These are phyloP conservation scores for Coriolopsis trogii DNA, from an alignment of 1,284 basidiomycete genomes.

Conservation along the genomic window DNA sequence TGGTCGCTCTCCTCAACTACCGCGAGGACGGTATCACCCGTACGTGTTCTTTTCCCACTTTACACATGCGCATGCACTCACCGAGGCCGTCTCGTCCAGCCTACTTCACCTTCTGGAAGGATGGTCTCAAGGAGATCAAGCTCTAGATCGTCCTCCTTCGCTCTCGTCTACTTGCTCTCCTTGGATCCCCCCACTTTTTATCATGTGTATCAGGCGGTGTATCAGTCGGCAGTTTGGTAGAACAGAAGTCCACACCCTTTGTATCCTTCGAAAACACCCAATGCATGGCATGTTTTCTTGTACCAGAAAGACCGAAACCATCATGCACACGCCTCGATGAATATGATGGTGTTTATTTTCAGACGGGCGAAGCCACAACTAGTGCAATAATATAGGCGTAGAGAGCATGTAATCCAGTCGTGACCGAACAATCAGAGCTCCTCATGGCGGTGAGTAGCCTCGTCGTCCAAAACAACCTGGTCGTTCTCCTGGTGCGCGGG, in stretches of 20 bases:
- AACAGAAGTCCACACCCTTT: conserved; percentile 22
- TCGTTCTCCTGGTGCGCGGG: conserved; percentile 19
- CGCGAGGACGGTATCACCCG: conserved; percentile 79
- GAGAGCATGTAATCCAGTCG: conserved; percentile 11
- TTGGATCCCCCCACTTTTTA: conserved; percentile 17
- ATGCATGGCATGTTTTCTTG: conserved; percentile 11
- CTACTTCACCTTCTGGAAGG: conserved; percentile 94
- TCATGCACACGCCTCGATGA: neutral
- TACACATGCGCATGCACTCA: neutral
- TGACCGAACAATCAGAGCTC: conserved; percentile 31
- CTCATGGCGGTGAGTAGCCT: conserved; percentile 33
- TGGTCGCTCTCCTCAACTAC: conserved; percentile 90
- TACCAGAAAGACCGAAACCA: neutral
- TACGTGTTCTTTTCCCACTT: conserved; percentile 42
- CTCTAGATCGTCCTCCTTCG: conserved; percentile 40
- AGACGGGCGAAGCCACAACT: conserved; percentile 11
- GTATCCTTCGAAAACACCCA: conserved; percentile 18
- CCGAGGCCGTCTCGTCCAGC: conserved; percentile 47
- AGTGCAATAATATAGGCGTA: conserved; percentile 19
- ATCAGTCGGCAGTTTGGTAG: conserved; percentile 20
- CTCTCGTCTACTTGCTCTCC: conserved; percentile 5
- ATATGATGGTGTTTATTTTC: conserved; percentile 12
- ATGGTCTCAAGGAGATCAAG: conserved; percentile 82
- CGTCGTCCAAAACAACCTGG: conserved; percentile 28
- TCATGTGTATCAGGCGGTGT: conserved; percentile 22